Conservation (phyloP, 2,329 filamentous ascomycete species). For the Fusarium tjaetaba region DNA sequence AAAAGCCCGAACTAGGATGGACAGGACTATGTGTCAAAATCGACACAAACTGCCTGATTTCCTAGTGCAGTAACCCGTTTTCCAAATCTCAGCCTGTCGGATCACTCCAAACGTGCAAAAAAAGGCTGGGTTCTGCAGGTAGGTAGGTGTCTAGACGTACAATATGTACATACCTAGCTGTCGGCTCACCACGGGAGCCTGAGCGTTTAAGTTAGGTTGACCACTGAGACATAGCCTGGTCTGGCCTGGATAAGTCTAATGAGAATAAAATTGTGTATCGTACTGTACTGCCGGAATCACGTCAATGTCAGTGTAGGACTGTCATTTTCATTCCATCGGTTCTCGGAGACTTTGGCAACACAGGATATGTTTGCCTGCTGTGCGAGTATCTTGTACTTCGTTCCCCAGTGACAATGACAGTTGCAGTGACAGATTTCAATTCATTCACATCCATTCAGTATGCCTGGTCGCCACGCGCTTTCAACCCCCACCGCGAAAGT, state of each 20-base stretch:
- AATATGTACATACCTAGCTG: not conserved
- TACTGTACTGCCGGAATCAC: slow-evolving; percentile 22
- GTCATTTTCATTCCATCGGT: not conserved
- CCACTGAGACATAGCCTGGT: slow-evolving; percentile 9
- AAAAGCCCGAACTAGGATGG: not conserved
- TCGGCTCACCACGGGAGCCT: slow-evolving; percentile 26
- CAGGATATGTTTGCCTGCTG: not conserved
- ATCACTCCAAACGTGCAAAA: slow-evolving; percentile 17
- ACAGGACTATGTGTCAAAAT: slow-evolving; percentile 18
- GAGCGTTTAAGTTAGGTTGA: slow-evolving; percentile 1
- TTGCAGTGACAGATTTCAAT: slow-evolving; percentile 1
- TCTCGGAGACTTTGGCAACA: slow-evolving; percentile 14
- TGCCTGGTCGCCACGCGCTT: slow-evolving; percentile 22
- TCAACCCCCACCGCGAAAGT: slow-evolving; percentile 28
- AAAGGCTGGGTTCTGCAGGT: slow-evolving; percentile 33
- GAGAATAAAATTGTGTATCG: slow-evolving; percentile 26
- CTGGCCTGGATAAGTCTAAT: not conserved
- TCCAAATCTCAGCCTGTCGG: slow-evolving; percentile 24
- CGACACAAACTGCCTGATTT: slow-evolving; percentile 21
- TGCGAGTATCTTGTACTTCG: slow-evolving; percentile 31
- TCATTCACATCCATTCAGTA: not conserved
- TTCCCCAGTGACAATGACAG: slow-evolving; percentile 1
- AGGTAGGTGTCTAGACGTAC: slow-evolving; percentile 6
- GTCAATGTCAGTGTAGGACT: not conserved
- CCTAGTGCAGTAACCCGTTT: slow-evolving; percentile 26